Evolutionary conservation across 768 basidiomycete genomes (phyloP), one percentile per base, ranked within the genome.

Genomic region (Porphyrellus cyaneotinctus): DNA sequence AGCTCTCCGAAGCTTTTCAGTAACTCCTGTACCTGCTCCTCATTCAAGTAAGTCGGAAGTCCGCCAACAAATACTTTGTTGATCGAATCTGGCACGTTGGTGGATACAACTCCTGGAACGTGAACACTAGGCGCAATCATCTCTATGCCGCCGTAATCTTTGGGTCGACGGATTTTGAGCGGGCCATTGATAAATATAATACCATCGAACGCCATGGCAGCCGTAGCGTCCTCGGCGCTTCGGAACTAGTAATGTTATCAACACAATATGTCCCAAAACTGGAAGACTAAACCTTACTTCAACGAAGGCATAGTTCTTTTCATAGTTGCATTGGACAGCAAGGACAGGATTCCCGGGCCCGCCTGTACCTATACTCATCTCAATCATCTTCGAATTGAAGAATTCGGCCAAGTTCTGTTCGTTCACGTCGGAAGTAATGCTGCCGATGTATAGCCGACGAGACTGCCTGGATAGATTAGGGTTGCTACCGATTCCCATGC

Each of bases 51-150:
- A 20, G 89, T 81, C 15, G 97, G 97, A 51, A 99, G 75, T 48
- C 95, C 95, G 38, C 97, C 97, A 54, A 99, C 88, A 64, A 98
- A 99, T 48, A 99, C 79, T 75, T 98, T 98, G 82, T 98, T 95
- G 71, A 90, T 88, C 23, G 94, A 94, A 70, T 99, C 97, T 18
- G 94, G 93, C 22, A 97, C 93, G 61, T 94, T 95, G 49, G 91
- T 93, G 6, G 91, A 94, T n/a, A 97, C 91, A 39, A 94, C 88
- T 49, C 95, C 95, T 30, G 93, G 93, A 49, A 97, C 91, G 65
- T 93, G 89, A 59, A 89, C 78, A 38, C 82, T 81, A 17, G 85
- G 68, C 18, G 78, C 67, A 23, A 78, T 69, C 59, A 87, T 80
- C 41, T 87, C 83, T 48, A 76, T 62, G 35, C 95, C 95, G 50